Evolutionary conservation across 306 rosid genomes (phyloP).

Genomic region (Quercus parvula): DNA sequence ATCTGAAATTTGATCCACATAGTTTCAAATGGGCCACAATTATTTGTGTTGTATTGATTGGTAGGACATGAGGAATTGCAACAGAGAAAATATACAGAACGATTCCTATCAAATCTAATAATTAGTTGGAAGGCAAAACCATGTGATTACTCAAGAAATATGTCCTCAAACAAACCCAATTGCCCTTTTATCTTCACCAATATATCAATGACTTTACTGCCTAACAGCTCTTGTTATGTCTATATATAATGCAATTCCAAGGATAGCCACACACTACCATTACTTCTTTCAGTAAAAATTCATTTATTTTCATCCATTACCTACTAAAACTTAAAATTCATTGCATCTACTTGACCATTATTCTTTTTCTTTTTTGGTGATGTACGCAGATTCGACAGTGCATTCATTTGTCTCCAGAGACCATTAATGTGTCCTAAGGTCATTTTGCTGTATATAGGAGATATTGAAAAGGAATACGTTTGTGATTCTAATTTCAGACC

Average conservation of each 20-base stretch:
- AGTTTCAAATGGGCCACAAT: background rate
- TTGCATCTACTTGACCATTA: too few relatives aligned
- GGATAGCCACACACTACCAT: background rate
- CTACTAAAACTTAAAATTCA: too few relatives aligned
- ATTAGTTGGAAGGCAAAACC: conserved; percentile 13
- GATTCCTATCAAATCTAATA: background rate
- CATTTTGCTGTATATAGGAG: conserved; percentile 85
- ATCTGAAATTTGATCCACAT: background rate
- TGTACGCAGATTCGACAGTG: too few relatives aligned
- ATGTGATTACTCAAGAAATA: conserved; percentile 19
- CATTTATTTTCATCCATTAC: too few relatives aligned
- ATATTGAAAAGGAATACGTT: conserved; percentile 59
- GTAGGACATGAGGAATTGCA: background rate
- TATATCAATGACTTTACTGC: conserved; percentile 2
- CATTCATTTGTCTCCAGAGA: too few relatives aligned
- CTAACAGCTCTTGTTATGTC: background rate
- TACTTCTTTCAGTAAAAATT: background rate
- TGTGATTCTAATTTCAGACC: conserved; percentile 74
- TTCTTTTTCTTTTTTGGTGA: too few relatives aligned
- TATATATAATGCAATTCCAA: background rate
- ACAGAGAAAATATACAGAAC: background rate
- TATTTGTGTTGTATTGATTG: background rate
- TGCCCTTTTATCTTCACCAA: background rate
- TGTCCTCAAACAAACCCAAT: background rate
- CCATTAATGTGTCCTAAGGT: conserved; percentile 70